These are phyloP conservation scores for Aspergillus fructus DNA, from an alignment of 2,329 filamentous ascomycete genomes.

Conservation along the genomic window DNA sequence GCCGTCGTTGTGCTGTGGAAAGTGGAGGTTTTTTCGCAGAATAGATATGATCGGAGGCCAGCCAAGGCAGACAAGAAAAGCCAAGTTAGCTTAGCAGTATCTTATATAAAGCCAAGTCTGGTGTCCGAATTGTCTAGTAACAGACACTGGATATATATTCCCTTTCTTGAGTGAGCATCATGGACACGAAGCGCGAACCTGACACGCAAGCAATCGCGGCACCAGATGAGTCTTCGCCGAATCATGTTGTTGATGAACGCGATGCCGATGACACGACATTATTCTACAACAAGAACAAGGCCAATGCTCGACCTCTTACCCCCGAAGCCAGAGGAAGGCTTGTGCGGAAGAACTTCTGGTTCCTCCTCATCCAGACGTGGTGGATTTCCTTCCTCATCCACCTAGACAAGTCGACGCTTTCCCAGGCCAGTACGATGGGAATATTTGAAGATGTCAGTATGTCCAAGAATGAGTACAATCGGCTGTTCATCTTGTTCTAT, in stretches of 20 bases:
- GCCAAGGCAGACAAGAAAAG: too few relatives aligned
- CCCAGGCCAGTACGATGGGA: background rate
- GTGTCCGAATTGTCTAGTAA: too few relatives aligned
- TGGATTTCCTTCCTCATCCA: background rate
- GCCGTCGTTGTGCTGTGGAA: too few relatives aligned
- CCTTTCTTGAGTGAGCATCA: too few relatives aligned
- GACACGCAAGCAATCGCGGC: background rate
- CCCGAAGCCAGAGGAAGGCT: background rate
- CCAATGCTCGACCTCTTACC: background rate
- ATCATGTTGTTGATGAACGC: background rate
- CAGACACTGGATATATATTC: too few relatives aligned
- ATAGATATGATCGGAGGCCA: too few relatives aligned
- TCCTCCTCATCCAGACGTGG: background rate
- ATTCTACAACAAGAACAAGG: background rate
- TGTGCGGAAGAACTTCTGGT: background rate
- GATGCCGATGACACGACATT: background rate
- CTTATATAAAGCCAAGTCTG: too few relatives aligned
- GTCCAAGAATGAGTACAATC: background rate
- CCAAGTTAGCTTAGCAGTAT: too few relatives aligned
- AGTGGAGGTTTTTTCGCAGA: too few relatives aligned
- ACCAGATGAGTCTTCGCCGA: background rate
- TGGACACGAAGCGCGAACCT: background rate
- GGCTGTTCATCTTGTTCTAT: background rate
- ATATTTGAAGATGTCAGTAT: background rate
- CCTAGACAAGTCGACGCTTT: background rate